Evolutionary conservation across 2,329 filamentous ascomycete genomes (phyloP).

Genomic region (Cladosporium velox): DNA sequence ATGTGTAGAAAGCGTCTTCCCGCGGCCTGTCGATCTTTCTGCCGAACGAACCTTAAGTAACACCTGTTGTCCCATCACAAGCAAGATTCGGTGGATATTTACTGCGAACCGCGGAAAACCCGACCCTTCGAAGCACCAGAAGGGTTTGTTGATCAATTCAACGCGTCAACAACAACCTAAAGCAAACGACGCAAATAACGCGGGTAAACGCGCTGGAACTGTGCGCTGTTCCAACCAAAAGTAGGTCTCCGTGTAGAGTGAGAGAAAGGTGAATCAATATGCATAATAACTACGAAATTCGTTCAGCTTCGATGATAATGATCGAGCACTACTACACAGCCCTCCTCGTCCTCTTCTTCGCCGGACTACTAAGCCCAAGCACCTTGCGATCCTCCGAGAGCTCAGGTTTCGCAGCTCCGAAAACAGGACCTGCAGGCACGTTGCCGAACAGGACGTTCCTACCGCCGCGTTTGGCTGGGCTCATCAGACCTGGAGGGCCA

Average conservation of each 20-base stretch:
- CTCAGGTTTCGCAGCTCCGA: slow-evolving; percentile 3
- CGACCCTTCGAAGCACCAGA: too few species aligned
- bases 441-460: slow-evolving; percentile 4
- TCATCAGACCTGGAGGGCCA: slow-evolving; percentile 10
- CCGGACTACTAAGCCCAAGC: slow-evolving; percentile 26
- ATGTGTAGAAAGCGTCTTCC: neutral
- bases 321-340: slow-evolving; percentile 3
- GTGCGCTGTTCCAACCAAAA: too few species aligned
- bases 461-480: slow-evolving; percentile 18
- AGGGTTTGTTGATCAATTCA: neutral
- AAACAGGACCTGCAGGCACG: neutral
- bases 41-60: neutral
- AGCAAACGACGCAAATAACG: neutral
- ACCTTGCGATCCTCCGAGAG: slow-evolving; percentile 19
- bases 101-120: neutral
- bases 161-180: neutral
- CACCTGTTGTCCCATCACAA: neutral
- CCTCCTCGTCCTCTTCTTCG: slow-evolving; percentile 40
- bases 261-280: neutral
- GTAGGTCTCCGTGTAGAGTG: too few species aligned
- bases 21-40: neutral
- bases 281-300: slow-evolving; percentile 9
- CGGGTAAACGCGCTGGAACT: too few species aligned
- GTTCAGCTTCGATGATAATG: neutral
- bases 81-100: neutral